A percentile compares a stretch with the other conserved stretches of the same genome.
Conservation (phyloP, 495 filamentous ascomycete genomes). For the Pyrenopolyporus hunteri region DNA sequence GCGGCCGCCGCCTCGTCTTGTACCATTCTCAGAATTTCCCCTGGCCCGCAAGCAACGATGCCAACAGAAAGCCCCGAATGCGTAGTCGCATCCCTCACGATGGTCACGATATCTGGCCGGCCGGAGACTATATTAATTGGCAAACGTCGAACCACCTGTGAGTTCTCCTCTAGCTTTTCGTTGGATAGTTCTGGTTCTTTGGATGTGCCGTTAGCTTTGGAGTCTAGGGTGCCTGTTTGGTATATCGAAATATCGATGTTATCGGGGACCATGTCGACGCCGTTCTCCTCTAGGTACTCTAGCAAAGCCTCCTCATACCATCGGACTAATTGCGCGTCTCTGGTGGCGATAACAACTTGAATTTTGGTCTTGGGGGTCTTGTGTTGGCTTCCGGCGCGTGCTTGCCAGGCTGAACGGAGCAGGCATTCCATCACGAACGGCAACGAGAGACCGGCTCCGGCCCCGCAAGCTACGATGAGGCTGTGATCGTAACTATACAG, state of each 20-base stretch:
- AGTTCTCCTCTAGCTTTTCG: conserved; percentile 2
- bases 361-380: conserved; percentile 24
- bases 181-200: conserved; percentile 19
- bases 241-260: conserved; percentile 32
- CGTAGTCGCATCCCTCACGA: conserved; percentile 40
- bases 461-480: conserved; percentile 61
- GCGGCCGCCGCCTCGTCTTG: conserved; percentile 56
- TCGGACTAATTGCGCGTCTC: conserved; percentile 26
- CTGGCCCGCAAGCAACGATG: conserved; percentile 59
- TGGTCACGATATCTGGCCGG: conserved; percentile 47
- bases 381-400: background rate
- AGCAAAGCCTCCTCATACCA: conserved; percentile 45
- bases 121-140: conserved; percentile 32
- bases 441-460: conserved; percentile 59
- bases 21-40: conserved; percentile 56
- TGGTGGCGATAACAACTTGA: conserved; percentile 48
- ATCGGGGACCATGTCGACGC: conserved; percentile 20
- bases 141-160: background rate
- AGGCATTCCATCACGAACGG: conserved; percentile 46
- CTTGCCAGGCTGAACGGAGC: conserved; percentile 14
- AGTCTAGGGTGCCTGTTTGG: conserved; percentile 19
- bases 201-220: conserved; percentile 12
- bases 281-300: conserved; percentile 26
- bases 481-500: conserved; percentile 43
- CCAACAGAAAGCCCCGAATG: conserved; percentile 44